Evolutionary conservation across 768 basidiomycete genomes (phyloP).

Genomic region (Wakefieldia striispora): DNA sequence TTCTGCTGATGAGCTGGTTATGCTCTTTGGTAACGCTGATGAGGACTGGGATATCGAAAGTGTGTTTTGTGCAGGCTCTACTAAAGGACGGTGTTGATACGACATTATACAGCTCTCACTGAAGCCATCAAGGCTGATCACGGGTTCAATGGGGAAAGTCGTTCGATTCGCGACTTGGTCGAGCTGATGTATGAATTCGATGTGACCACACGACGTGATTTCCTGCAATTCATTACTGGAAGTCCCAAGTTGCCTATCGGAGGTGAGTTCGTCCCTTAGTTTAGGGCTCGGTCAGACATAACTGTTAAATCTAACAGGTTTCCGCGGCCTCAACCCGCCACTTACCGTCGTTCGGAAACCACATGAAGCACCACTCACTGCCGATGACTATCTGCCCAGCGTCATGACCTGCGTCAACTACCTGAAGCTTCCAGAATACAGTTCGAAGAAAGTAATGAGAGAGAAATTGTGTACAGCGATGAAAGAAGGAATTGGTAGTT

Average conservation of each 20-base stretch:
- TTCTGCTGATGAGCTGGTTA: slow-evolving; percentile 90
- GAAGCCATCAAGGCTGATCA: slow-evolving; percentile 97
- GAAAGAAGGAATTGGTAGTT: slow-evolving; percentile 92
- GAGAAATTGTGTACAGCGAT: slow-evolving; percentile 84
- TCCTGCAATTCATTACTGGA: slow-evolving; percentile 95
- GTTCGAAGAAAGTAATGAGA: slow-evolving; percentile 78
- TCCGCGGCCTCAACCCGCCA: slow-evolving; percentile 90
- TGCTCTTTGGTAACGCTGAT: slow-evolving; percentile 95
- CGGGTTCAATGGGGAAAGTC: slow-evolving; percentile 94
- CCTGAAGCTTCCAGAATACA: slow-evolving; percentile 95
- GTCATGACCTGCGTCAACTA: slow-evolving; percentile 99
- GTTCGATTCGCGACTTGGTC: slow-evolving; percentile 83
- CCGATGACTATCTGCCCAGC: slow-evolving; percentile 93
- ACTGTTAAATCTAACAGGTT: slow-evolving; percentile 49
- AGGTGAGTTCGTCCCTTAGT: slow-evolving; percentile 48
- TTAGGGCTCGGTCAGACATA: not conserved
- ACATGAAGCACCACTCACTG: slow-evolving; percentile 84
- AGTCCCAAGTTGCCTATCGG: slow-evolving; percentile 96
- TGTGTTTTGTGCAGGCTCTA: slow-evolving; percentile 39
- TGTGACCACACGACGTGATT: slow-evolving; percentile 70
- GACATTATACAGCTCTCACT: slow-evolving; percentile 58
- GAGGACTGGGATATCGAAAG: slow-evolving; percentile 96
- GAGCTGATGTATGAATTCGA: slow-evolving; percentile 87
- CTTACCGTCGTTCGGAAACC: slow-evolving; percentile 97
- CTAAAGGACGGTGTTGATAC: not conserved